Base-by-base conservation (phyloP, 2,329 filamentous ascomycete species). In the Fusarium sp. region DNA sequence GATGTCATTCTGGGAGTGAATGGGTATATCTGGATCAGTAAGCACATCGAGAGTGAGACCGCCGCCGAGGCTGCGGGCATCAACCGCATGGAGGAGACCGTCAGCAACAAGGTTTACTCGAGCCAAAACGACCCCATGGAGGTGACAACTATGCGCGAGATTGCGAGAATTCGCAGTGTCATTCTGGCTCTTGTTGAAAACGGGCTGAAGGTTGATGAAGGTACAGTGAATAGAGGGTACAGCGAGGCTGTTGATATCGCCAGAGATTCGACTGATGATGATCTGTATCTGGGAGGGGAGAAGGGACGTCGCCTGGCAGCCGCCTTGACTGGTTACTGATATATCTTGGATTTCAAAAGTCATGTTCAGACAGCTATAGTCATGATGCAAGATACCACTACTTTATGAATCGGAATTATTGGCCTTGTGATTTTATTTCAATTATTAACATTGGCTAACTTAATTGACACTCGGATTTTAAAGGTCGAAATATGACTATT, bases 21-120 rank as follows among this genome's bases (percentile, higher is more conserved):
- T 76, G 96, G 96, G 2, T 98, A 97, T 79, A 94, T 98, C 63
- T 99, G 94, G 92, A 95, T 98, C 77, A 91, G 91, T 80, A 95
- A 93, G 83, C 94, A 97, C 75, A 83, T 92, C 10, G 90, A 92
- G 72, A 87, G 86, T 38, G 85, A 86, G n/a, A 80, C 81, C 8
- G 78, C 81, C 43, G 77, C 80, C 42, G 82, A 86, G 45, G 82
- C 83, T n/a, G 79, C 81, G n/a, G 82, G 81, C 16, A 93, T 98
- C 76, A 97, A 94, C 56, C 88, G 92, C 71, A 87, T 98, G 79
- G 96, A 98, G 79, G 96, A 99, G 82, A 90, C 86, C 73, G 92
- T 96, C 22, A 94, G 90, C 69, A 90, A 90, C 75, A 92, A 91
- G 57, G 94, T 97, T 74, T 99, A 99, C 82, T 96, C 93, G 59